Evolutionary conservation across 2,329 filamentous ascomycete genomes (phyloP).

Genomic region (Xylaria multiplex): DNA sequence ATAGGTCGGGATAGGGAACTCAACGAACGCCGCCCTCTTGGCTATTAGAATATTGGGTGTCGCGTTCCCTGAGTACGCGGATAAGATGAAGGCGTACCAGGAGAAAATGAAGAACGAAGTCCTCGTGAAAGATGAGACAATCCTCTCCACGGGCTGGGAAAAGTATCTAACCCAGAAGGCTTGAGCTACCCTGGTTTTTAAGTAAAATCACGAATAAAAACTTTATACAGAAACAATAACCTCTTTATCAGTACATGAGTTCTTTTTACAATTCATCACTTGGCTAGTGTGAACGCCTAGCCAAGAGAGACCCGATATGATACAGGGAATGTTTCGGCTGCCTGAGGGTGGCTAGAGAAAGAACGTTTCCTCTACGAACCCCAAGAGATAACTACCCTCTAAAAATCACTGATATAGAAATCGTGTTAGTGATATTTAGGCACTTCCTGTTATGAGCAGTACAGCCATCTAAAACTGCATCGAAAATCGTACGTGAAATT

Average conservation of each 20-base stretch:
- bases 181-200: constrained; percentile 2
- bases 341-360: too few species aligned
- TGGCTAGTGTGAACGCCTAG: too few species aligned
- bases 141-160: constrained; percentile 33
- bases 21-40: constrained; percentile 78
- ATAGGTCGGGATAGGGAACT: constrained; percentile 79
- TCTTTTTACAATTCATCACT: too few species aligned
- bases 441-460: background rate
- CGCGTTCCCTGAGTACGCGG: constrained; percentile 63
- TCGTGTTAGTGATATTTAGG: too few species aligned
- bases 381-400: too few species aligned
- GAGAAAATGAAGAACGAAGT: constrained; percentile 71
- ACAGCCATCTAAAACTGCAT: background rate
- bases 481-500: background rate
- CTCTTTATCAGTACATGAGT: too few species aligned
- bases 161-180: constrained; percentile 28
- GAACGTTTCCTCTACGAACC: too few species aligned
- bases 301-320: too few species aligned
- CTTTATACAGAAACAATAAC: too few species aligned
- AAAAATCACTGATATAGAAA: too few species aligned
- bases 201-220: too few species aligned
- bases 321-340: too few species aligned
- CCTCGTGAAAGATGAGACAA: constrained; percentile 35
- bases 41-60: constrained; percentile 74
- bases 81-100: constrained; percentile 70